These are phyloP conservation scores for Citrus inodora DNA, from an alignment of 345 rosid genomes.

Conservation along the genomic window DNA sequence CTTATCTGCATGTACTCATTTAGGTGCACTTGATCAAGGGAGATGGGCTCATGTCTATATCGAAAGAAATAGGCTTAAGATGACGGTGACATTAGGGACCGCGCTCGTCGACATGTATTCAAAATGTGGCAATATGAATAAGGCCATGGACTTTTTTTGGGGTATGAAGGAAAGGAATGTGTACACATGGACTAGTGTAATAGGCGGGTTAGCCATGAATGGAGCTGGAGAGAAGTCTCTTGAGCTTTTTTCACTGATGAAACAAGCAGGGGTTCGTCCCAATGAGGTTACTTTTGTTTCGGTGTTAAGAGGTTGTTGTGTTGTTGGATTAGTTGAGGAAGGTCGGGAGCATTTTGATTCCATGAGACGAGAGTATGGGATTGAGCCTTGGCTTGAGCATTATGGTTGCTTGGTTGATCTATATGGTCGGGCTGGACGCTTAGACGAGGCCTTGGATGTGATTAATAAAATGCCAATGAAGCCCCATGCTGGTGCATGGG, in stretches of 20 bases:
- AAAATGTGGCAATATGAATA: constrained; percentile 52
- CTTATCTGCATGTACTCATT: constrained; percentile 56
- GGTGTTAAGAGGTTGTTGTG: constrained; percentile 55
- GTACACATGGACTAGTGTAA: constrained; percentile 56
- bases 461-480: constrained; percentile 51
- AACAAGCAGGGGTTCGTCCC: constrained; percentile 34
- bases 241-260: constrained; percentile 50
- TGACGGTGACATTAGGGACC: constrained; percentile 51
- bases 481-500: constrained; percentile 67
- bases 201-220: constrained; percentile 61
- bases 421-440: constrained; percentile 49
- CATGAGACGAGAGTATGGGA: constrained; percentile 43
- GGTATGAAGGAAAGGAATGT: constrained; percentile 53
- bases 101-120: constrained; percentile 61
- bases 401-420: constrained; percentile 76
- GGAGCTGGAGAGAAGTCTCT: constrained; percentile 47
- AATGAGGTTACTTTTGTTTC: constrained; percentile 54
- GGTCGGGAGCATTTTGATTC: constrained; percentile 46
- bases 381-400: constrained; percentile 58
- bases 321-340: constrained; percentile 50
- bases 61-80: constrained; percentile 40
- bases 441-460: constrained; percentile 42
- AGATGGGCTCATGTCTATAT: constrained; percentile 65
- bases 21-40: constrained; percentile 61
- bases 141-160: constrained; percentile 55